Conservation (phyloP, 2,329 filamentous ascomycete genomes). For the Fusarium brachygibbosum region DNA sequence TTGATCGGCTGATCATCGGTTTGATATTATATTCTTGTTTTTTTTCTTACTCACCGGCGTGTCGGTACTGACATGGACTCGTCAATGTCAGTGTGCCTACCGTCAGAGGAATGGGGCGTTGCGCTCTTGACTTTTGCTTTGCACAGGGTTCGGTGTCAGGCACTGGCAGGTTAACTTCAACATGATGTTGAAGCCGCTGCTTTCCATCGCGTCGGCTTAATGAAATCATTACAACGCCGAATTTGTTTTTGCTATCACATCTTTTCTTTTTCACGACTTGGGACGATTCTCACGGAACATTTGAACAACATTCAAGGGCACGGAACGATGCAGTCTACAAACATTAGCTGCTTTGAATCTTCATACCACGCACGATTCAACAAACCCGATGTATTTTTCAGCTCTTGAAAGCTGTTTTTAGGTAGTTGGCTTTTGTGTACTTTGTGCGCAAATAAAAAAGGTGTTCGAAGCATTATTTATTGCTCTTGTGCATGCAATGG, state of each 20-base stretch:
- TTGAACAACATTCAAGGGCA: slow-evolving; percentile 30
- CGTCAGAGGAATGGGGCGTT: slow-evolving; percentile 15
- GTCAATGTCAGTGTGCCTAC: not conserved
- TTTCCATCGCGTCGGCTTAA: slow-evolving; percentile 46
- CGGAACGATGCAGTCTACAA: slow-evolving; percentile 17
- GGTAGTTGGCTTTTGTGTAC: slow-evolving; percentile 33
- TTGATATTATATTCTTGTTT: slow-evolving; percentile 41
- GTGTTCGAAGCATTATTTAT: slow-evolving; percentile 26
- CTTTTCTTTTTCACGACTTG: slow-evolving; percentile 45
- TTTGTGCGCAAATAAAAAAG: slow-evolving; percentile 36
- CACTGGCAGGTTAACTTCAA: slow-evolving; percentile 35
- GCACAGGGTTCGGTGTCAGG: slow-evolving; percentile 44
- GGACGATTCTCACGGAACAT: slow-evolving; percentile 44
- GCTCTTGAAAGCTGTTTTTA: slow-evolving; percentile 18
- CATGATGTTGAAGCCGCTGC: slow-evolving; percentile 33
- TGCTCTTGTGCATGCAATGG: slow-evolving; percentile 10
- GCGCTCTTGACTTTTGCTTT: slow-evolving; percentile 38
- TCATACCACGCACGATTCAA: slow-evolving; percentile 14
- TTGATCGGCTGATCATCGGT: slow-evolving; percentile 45
- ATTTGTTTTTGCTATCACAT: slow-evolving; percentile 30
- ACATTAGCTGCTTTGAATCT: slow-evolving; percentile 29
- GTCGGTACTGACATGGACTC: not conserved
- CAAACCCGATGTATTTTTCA: slow-evolving; percentile 20
- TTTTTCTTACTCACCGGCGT: slow-evolving; percentile 11
- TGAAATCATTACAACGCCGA: slow-evolving; percentile 42